phyloP scores from a whole-genome alignment of 306 rosid species.

The Mucuna pruriens region DNA sequence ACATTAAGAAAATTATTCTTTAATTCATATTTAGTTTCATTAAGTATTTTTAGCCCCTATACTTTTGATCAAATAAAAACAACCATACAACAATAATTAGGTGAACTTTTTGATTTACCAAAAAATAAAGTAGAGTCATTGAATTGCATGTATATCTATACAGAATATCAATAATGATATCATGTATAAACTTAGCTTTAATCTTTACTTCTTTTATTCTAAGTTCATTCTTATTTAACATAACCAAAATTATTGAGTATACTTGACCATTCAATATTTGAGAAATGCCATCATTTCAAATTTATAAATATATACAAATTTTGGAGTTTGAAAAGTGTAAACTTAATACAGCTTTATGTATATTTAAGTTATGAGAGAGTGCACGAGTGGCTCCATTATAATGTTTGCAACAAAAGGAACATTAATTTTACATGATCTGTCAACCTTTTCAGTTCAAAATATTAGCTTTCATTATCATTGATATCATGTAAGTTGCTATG shows the following conservation, averaged over 20 bases:
- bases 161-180: background rate
- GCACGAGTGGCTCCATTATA: background rate
- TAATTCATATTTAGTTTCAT: constrained; percentile 5
- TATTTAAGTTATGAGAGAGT: background rate
- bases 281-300: background rate
- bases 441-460: background rate
- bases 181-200: background rate
- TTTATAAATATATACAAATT: background rate
- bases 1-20: constrained; percentile 7
- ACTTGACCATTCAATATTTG: background rate
- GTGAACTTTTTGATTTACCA: background rate
- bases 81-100: background rate
- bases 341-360: background rate
- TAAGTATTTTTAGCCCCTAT: background rate
- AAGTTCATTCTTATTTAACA: background rate
- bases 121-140: background rate
- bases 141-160: background rate
- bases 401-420: constrained; percentile 15
- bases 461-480: constrained; percentile 12
- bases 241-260: background rate
- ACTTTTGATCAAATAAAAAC: background rate
- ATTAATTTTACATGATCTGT: constrained; percentile 3
- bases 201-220: background rate
- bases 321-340: background rate
- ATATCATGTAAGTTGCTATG: background rate